phyloP scores from a whole-genome alignment of 2,329 filamentous ascomycete genomes.

The Tolypocladium endophyticum region DNA sequence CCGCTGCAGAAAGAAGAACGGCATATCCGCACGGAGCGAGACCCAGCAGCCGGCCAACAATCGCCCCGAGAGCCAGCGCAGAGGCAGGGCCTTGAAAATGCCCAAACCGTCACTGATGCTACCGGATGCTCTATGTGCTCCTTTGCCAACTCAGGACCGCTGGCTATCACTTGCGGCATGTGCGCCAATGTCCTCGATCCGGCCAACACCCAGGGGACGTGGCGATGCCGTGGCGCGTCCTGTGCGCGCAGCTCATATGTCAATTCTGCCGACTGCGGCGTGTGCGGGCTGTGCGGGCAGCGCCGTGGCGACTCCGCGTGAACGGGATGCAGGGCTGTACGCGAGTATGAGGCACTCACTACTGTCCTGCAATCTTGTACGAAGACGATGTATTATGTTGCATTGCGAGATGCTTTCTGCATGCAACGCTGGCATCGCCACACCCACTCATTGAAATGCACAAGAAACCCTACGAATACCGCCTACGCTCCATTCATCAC shows the following conservation, averaged over 20 bases:
- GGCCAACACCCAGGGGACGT: constrained; percentile 42
- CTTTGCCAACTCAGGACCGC: constrained; percentile 41
- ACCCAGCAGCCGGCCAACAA: not conserved
- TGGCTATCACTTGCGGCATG: constrained; percentile 49
- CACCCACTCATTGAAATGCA: not conserved
- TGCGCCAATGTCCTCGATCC: constrained; percentile 61
- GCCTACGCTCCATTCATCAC: not conserved
- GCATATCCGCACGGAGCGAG: not conserved
- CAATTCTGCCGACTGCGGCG: constrained; percentile 58
- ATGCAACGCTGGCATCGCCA: not conserved
- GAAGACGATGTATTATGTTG: not conserved
- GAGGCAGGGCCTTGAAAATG: not conserved
- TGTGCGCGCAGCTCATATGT: constrained; percentile 51
- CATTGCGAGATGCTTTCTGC: not conserved
- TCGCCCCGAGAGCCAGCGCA: not conserved
- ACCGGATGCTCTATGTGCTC: constrained; percentile 54
- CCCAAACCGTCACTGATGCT: not conserved
- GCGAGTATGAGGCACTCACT: not conserved
- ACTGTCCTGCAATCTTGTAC: not conserved
- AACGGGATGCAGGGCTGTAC: not conserved
- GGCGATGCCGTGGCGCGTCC: constrained; percentile 47
- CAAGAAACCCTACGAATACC: not conserved
- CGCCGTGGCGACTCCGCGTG: constrained; percentile 12
- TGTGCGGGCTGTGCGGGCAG: constrained; percentile 60
- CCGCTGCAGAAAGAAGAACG: not conserved